Evolutionary conservation across 352 stramenopile species (phyloP), one percentile per base, ranked within the genome.

Genomic region (Phytophthora colocasiae): DNA sequence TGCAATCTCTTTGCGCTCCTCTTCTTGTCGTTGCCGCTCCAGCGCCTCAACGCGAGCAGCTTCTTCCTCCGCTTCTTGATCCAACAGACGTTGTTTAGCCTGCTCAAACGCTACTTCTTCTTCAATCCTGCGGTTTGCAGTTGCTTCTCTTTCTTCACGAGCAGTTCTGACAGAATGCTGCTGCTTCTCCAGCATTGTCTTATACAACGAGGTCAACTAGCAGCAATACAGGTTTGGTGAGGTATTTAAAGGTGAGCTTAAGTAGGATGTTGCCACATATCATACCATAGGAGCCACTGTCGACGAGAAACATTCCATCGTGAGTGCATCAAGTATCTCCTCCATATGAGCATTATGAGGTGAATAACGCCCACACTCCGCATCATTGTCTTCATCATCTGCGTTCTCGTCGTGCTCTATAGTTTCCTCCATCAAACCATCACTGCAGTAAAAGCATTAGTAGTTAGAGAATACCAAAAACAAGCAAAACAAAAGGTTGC

Each of bases 371-470:
- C 50, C 45, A 48, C 15, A n/a, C 3, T 17, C 1, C 3, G 59
- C 17, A 15, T 19, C 15, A 15, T 48, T 14, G 10, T 63, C 48
- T 12, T 54, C 48, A 34, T 51, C 46, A 8, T 72, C 55, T 7
- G 31, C 36, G 17, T 44, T 12, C 10, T 56, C 48, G 24, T 89
- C 47, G 2, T 77, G 48, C 15, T 64, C 62, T 11, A 87, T 2
- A 5, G 59, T 60, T 60, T 87, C 78, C 38, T 87, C 80, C 68
- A 87, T 84, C 22, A 60, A 8, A 1, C 80, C 80, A 40, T 87
- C 70, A 14, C 78, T 87, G 45, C 3, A 10, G 6, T 2, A 53
- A 45, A 29, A 45, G 10, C 4, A 3, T 22, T 19, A 40, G 31
- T 34, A 34, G 31, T 34, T 9, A 36, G 31, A 36, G 3, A 8